Conservation (phyloP, 1,284 basidiomycete species). For the Puccinia triticina region DNA sequence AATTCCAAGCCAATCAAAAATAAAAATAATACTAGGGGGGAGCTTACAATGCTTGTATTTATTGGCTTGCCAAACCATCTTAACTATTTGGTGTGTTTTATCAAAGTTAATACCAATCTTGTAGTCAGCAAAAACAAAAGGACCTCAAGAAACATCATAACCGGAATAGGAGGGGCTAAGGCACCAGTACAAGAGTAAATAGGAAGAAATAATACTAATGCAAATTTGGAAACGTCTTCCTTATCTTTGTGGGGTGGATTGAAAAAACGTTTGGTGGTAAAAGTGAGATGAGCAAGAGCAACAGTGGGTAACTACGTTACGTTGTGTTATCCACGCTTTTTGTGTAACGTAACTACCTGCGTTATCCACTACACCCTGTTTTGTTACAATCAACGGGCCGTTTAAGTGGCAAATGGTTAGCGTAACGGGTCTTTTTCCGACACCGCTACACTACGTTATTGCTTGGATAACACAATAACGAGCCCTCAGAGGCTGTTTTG, state of each 20-base stretch:
- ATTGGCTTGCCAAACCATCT: background rate
- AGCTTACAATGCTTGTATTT: background rate
- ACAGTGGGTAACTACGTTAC: too few species aligned
- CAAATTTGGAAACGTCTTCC: background rate
- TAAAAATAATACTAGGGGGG: background rate
- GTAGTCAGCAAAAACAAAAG: background rate
- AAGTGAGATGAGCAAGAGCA: slow-evolving; percentile 1
- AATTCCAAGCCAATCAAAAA: background rate
- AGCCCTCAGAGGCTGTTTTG: too few species aligned
- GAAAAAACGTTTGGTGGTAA: background rate
- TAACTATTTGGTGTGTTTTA: background rate
- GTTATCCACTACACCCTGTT: too few species aligned
- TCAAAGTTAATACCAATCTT: background rate
- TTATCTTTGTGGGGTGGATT: slow-evolving; percentile 3
- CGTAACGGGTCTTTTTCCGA: too few species aligned
- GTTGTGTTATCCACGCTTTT: too few species aligned
- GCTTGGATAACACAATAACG: too few species aligned
- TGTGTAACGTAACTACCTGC: too few species aligned
- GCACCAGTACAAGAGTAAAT: background rate
- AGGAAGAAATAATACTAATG: slow-evolving; percentile 8
- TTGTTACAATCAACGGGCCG: too few species aligned
- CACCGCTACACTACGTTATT: too few species aligned
- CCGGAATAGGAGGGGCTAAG: background rate
- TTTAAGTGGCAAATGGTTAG: too few species aligned
- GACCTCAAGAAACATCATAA: background rate